phyloP scores from a whole-genome alignment of 148 eudicot species.

The Rhododendron kiyosumense region DNA sequence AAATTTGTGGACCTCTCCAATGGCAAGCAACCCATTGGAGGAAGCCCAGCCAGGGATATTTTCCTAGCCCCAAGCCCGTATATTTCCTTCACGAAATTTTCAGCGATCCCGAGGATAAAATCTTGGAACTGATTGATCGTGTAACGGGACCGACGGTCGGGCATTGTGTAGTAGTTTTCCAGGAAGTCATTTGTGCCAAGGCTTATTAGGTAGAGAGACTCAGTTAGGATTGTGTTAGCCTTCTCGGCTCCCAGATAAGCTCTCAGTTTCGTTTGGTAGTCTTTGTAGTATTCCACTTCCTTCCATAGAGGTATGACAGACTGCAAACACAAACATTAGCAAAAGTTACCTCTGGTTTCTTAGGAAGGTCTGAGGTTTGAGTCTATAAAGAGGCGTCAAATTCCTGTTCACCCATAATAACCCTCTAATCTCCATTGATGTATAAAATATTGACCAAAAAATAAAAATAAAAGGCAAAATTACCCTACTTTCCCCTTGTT shows the following conservation, averaged over 20 bases:
- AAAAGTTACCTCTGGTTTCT: neutral
- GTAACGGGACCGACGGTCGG: conserved; percentile 25
- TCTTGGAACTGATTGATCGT: conserved; percentile 36
- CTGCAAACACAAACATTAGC: conserved; percentile 27
- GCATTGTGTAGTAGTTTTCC: conserved; percentile 64
- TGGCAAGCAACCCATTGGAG: conserved; percentile 81
- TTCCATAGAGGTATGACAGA: conserved; percentile 76
- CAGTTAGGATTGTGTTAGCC: conserved; percentile 37
- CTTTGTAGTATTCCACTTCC: conserved; percentile 70
- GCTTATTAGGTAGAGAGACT: conserved; percentile 54
- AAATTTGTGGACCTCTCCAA: conserved; percentile 56
- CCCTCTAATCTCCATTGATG: too few relatives aligned
- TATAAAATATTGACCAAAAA: too few relatives aligned
- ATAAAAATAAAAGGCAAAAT: neutral
- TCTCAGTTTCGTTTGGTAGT: conserved; percentile 49
- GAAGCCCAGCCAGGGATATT: conserved; percentile 48
- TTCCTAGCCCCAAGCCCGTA: conserved; percentile 56
- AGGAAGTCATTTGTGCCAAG: conserved; percentile 85
- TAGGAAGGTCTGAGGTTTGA: neutral
- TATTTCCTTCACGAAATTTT: conserved; percentile 25
- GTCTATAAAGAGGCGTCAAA: too few relatives aligned
- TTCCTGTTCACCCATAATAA: too few relatives aligned
- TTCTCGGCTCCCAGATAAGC: conserved; percentile 37
- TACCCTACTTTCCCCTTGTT: neutral
- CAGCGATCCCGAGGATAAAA: conserved; percentile 34